phyloP scores from a whole-genome alignment of 257 asterid genomes.

The Mitragyna speciosa region DNA sequence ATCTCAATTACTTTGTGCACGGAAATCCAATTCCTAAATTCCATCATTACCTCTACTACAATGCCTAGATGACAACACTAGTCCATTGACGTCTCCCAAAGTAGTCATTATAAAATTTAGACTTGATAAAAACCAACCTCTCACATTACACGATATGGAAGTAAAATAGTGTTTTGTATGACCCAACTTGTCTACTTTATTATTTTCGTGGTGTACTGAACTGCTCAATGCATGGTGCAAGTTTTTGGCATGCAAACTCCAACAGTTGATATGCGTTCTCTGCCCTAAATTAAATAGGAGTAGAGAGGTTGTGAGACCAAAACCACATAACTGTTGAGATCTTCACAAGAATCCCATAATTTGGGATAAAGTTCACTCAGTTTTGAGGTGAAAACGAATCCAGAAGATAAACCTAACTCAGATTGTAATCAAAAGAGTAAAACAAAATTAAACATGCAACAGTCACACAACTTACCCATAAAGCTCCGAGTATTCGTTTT shows the following conservation, averaged over 20 bases:
- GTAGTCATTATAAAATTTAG: neutral
- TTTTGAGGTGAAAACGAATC: neutral
- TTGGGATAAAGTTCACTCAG: neutral
- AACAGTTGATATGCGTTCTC: neutral
- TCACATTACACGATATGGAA: neutral
- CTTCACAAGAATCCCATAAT: neutral
- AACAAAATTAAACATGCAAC: neutral
- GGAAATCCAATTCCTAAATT: too few species aligned
- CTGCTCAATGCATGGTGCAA: neutral
- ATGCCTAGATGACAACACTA: neutral
- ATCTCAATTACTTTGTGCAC: neutral
- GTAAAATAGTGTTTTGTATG: neutral
- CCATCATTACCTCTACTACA: neutral
- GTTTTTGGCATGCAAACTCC: neutral
- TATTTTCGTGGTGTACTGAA: slow-evolving; percentile 4
- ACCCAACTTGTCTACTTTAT: neutral
- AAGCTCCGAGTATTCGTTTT: slow-evolving; percentile 75
- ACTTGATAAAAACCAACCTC: neutral
- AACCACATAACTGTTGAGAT: neutral
- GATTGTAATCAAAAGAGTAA: neutral
- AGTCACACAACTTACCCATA: slow-evolving; percentile 68
- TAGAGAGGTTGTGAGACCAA: neutral
- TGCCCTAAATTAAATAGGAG: too few species aligned
- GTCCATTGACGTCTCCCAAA: neutral
- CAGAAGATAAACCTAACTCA: neutral